Evolutionary conservation across 768 basidiomycete species (phyloP), one percentile per base, ranked within the genome.

Genomic region (Boletus pseudo-olivaceus): DNA sequence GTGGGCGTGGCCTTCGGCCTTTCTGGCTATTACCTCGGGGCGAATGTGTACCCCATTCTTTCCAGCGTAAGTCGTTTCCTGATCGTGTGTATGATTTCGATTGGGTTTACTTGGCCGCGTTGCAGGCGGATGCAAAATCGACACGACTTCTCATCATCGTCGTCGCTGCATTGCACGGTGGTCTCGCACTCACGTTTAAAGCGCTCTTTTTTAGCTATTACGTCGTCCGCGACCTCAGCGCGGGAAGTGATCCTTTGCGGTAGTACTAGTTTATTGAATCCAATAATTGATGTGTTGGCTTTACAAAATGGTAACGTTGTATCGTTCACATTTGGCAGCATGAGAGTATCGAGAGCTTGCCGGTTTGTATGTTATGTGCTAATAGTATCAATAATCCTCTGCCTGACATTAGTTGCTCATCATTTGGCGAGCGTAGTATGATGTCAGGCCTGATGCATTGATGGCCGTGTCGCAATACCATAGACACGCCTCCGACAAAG

Each of bases 41-140:
- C 78, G 23, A 93, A 94, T 63, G 82, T 97, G 43, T 98, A 97
- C 62, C 96, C 96, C 4, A 81, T 97, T 49, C 83, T 98, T 29
- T 84, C 89, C 34, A 80, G 83, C 9, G 93, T 95, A 61, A 62
- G 88, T 77, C 47, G 40, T 47, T 23, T 20, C 15, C 9, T 54
- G 49, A 8, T 19, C 50, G 45, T 51, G 23, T 15, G 8, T 10
- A 4, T 46, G 14, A 32, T 17, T 14, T 34, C 20, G 45, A 23
- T 55, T 30, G 35, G 37, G 17, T 12, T 56, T 27, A 57, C 30
- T 49, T 40, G 17, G 20, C 29, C 3, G 19, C 47, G 19, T 49
- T 53, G 2, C 59, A 93, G 89, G 90, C 90, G 53, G 93, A 93
- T 74, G 85, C 87, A 59, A 96, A 88, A 72, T 83, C 90, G 9